A percentile compares a stretch with the other conserved stretches of the same genome.
These are phyloP conservation scores for Globisporangium viniferum DNA, from an alignment of 352 stramenopile species.

Conservation along the genomic window DNA sequence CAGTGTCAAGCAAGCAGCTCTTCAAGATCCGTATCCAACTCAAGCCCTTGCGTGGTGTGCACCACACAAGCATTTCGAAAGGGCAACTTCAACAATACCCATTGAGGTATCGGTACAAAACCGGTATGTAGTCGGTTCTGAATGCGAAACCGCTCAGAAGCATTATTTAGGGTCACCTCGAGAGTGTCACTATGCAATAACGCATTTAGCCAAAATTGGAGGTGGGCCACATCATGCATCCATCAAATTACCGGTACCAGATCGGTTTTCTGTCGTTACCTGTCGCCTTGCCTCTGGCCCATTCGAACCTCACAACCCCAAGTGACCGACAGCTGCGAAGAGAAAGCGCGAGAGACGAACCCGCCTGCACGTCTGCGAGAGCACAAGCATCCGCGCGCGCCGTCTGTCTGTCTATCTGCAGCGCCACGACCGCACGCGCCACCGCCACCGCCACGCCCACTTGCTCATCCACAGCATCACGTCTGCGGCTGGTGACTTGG, in stretches of 20 bases:
- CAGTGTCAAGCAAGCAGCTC: not conserved
- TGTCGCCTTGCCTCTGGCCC: not conserved
- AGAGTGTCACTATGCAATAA: too few relatives aligned
- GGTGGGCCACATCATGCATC: not conserved
- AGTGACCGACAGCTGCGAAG: not conserved
- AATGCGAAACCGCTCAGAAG: not conserved
- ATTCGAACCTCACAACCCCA: not conserved
- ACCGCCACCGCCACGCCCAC: too few relatives aligned
- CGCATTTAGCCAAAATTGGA: not conserved
- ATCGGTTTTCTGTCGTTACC: not conserved
- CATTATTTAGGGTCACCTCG: too few relatives aligned
- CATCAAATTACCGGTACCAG: not conserved
- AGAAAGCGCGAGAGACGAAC: conserved; percentile 1
- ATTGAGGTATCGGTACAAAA: not conserved
- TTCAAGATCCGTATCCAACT: not conserved
- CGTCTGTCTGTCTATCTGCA: not conserved
- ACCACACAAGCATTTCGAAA: not conserved
- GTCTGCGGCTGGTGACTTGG: not conserved
- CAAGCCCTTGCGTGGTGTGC: not conserved
- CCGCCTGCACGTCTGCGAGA: not conserved
- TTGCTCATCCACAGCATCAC: not conserved
- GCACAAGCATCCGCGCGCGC: too few relatives aligned
- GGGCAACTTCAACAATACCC: conserved; percentile 6
- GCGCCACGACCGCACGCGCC: not conserved
- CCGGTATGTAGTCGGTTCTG: not conserved